These are phyloP conservation scores for Ophidiomyces ophidiicola DNA, from an alignment of 2,329 filamentous ascomycete species.

Conservation along the genomic window DNA sequence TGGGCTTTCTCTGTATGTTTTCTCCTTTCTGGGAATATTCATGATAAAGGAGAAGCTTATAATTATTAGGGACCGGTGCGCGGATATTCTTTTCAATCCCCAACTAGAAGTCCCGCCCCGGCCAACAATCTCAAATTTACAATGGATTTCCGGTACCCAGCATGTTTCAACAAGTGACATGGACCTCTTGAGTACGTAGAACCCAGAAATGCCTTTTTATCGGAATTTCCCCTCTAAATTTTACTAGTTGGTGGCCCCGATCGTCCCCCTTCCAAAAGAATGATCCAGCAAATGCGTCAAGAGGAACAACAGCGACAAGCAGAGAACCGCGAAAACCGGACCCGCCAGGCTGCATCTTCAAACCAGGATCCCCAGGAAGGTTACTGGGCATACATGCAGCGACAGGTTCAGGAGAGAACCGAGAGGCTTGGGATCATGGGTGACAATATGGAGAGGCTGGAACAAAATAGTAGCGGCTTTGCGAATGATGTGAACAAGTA, in stretches of 20 bases:
- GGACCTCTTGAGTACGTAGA: constrained; percentile 56
- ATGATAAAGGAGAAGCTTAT: constrained; percentile 13
- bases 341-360: constrained; percentile 11
- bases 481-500: constrained; percentile 81
- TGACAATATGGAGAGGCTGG: constrained; percentile 71
- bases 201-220: background rate
- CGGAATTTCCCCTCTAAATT: background rate
- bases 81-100: constrained; percentile 71
- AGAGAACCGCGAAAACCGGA: constrained; percentile 19
- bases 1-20: constrained; percentile 50
- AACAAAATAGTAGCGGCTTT: constrained; percentile 71
- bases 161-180: constrained; percentile 77
- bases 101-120: constrained; percentile 60
- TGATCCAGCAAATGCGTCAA: constrained; percentile 65
- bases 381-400: constrained; percentile 66
- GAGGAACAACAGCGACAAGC: constrained; percentile 51
- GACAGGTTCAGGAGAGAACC: constrained; percentile 80
- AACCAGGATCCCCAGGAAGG: constrained; percentile 45
- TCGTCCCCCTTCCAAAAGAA: constrained; percentile 75
- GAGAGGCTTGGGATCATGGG: constrained; percentile 73
- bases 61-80: constrained; percentile 32
- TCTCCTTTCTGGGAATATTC: background rate
- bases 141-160: constrained; percentile 94
- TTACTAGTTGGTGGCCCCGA: constrained; percentile 63
- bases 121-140: constrained; percentile 85